Percentiles rank a stretch among this genome's conserved stretches.
These are phyloP conservation scores for Populus hybrid DNA, from an alignment of 441 rosid genomes.

Conservation along the genomic window DNA sequence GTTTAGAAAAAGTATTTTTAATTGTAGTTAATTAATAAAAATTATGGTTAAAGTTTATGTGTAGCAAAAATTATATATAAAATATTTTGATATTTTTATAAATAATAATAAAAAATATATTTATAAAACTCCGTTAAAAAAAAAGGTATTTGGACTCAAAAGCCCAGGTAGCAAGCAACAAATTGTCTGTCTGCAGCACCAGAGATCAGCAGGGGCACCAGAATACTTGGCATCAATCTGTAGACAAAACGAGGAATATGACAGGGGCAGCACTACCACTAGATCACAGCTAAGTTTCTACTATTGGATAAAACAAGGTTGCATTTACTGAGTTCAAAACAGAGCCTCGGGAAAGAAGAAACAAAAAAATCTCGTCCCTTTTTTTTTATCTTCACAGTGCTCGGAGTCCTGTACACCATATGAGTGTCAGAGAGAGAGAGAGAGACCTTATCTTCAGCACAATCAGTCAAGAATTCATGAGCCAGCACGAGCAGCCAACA, in stretches of 20 bases:
- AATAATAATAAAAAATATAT: too few relatives aligned
- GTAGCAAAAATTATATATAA: too few relatives aligned
- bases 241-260: not conserved
- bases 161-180: not conserved
- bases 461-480: not conserved
- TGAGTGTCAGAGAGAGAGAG: not conserved
- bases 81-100: too few relatives aligned
- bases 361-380: conserved; percentile 20
- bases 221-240: not conserved
- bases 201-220: not conserved
- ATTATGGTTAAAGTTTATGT: too few relatives aligned
- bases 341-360: not conserved
- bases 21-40: too few relatives aligned
- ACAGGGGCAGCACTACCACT: not conserved
- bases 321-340: not conserved
- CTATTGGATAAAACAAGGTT: not conserved
- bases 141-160: too few relatives aligned
- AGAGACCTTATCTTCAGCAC: conserved; percentile 32
- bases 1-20: too few relatives aligned
- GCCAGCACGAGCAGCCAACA: conserved; percentile 7
- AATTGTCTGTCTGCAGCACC: not conserved
- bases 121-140: too few relatives aligned
- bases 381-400: conserved; percentile 10
- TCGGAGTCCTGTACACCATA: not conserved
- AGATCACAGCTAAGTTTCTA: too few relatives aligned